Evolutionary conservation across 768 basidiomycete species (phyloP).

Genomic region (Rhodotorula babjevae): DNA sequence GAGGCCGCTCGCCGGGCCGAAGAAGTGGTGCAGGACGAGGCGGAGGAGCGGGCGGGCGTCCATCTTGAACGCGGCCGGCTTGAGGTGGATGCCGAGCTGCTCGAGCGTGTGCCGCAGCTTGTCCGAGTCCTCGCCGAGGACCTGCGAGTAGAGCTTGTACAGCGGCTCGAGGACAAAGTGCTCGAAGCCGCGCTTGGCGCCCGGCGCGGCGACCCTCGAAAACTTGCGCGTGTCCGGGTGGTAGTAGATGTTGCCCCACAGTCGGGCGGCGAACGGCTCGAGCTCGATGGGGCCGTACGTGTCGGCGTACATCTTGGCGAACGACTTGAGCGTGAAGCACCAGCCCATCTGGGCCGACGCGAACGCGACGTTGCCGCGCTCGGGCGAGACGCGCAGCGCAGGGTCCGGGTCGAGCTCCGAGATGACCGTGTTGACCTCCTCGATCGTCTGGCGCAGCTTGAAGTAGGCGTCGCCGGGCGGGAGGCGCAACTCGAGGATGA

Average conservation of each 20-base stretch:
- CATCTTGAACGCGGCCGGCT: constrained; percentile 96
- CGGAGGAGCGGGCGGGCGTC: constrained; percentile 92
- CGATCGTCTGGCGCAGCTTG: constrained; percentile 98
- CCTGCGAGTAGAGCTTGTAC: constrained; percentile 94
- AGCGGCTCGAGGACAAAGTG: constrained; percentile 93
- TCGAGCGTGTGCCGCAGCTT: constrained; percentile 69
- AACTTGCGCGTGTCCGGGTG: constrained; percentile 80
- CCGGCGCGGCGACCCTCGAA: constrained; percentile 68
- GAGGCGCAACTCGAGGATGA: constrained; percentile 91
- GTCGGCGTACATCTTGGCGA: constrained; percentile 93
- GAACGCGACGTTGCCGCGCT: constrained; percentile 93
- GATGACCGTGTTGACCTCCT: constrained; percentile 95
- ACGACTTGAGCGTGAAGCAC: constrained; percentile 91
- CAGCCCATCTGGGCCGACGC: constrained; percentile 95
- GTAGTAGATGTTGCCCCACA: constrained; percentile 99
- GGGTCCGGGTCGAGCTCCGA: constrained; percentile 82
- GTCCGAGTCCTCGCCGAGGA: constrained; percentile 90
- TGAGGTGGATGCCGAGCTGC: constrained; percentile 73
- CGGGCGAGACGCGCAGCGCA: constrained; percentile 80
- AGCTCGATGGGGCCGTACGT: constrained; percentile 81
- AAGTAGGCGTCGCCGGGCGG: constrained; percentile 96
- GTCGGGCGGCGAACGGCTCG: constrained; percentile 74
- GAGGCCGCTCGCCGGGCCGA: constrained; percentile 80
- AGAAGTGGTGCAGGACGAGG: constrained; percentile 90
- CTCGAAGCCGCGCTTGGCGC: constrained; percentile 70